These are phyloP conservation scores for Nemophila menziesii DNA, from an alignment of 257 asterid genomes.

Conservation along the genomic window DNA sequence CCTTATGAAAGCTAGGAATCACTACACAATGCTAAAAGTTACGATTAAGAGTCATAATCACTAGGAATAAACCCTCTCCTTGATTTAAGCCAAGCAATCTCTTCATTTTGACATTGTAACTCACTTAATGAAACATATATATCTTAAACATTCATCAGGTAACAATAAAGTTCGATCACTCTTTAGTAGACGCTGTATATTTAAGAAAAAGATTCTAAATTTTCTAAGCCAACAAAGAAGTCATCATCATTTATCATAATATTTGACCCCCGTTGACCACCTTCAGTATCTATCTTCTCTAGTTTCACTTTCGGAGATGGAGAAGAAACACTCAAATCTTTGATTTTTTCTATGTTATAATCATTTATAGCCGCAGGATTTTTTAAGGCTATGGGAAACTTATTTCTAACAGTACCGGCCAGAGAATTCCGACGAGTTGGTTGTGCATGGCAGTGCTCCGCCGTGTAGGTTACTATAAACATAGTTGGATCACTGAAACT, in stretches of 20 bases:
- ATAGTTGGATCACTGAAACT: constrained; percentile 51
- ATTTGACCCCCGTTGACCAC: constrained; percentile 12
- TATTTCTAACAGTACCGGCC: constrained; percentile 74
- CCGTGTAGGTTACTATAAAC: constrained; percentile 68
- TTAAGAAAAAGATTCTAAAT: constrained; percentile 50
- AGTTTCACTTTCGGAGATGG: background rate
- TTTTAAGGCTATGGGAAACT: constrained; percentile 42
- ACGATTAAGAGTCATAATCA: no score
- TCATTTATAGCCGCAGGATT: no score
- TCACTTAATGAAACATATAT: no score
- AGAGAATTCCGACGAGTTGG: constrained; percentile 73
- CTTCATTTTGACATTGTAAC: no score
- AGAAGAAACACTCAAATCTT: constrained; percentile 4
- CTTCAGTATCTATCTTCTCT: background rate
- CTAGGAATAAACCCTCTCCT: no score
- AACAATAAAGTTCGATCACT: no score
- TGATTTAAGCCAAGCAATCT: no score
- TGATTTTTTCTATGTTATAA: constrained; percentile 7
- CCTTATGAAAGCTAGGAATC: no score
- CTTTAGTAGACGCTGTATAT: no score
- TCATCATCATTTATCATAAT: constrained; percentile 30
- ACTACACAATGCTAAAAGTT: no score
- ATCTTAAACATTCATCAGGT: no score
- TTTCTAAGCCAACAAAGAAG: constrained; percentile 53
- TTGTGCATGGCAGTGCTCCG: constrained; percentile 82